Conservation (phyloP, 768 basidiomycete genomes). For the Fistulinella prunicolor region DNA sequence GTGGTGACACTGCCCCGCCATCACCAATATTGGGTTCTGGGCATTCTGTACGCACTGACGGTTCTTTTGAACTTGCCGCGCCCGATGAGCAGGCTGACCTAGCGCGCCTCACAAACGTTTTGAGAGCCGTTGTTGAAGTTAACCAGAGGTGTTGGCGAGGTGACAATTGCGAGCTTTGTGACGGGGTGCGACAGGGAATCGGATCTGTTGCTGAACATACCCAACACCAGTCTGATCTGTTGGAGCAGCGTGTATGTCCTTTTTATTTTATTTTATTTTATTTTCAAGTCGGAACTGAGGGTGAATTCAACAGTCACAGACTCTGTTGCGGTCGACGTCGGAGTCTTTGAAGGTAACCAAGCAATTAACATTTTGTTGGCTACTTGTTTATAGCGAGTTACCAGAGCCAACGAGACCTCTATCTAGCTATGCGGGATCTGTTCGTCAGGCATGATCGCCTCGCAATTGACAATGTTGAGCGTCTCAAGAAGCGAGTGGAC, state of each 20-base stretch:
- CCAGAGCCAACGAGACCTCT: conserved; percentile 80
- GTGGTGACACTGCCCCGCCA: conserved; percentile 27
- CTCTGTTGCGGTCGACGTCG: conserved; percentile 62
- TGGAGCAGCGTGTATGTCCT: conserved; percentile 65
- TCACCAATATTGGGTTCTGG: conserved; percentile 14
- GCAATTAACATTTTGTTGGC: conserved; percentile 1
- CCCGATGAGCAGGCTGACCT: conserved; percentile 69
- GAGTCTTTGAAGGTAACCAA: conserved; percentile 69
- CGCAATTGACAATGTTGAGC: conserved; percentile 84
- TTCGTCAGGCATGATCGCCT: conserved; percentile 87
- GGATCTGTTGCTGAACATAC: conserved; percentile 63
- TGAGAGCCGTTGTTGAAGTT: conserved; percentile 74
- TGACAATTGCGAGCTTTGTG: conserved; percentile 76
- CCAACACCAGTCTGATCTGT: conserved; percentile 67
- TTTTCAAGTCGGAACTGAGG: neutral
- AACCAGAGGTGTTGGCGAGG: conserved; percentile 83
- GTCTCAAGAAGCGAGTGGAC: conserved; percentile 84
- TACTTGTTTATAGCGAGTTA: conserved; percentile 5
- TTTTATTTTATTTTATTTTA: neutral
- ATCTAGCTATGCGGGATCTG: conserved; percentile 82
- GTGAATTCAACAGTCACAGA: conserved; percentile 48
- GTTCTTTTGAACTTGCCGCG: conserved; percentile 23
- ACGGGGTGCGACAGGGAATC: conserved; percentile 73
- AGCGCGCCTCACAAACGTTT: conserved; percentile 76
- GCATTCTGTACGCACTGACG: conserved; percentile 8